phyloP scores from a whole-genome alignment of 805 yeast genomes.

The Saccharomycopsis fibuligera region DNA sequence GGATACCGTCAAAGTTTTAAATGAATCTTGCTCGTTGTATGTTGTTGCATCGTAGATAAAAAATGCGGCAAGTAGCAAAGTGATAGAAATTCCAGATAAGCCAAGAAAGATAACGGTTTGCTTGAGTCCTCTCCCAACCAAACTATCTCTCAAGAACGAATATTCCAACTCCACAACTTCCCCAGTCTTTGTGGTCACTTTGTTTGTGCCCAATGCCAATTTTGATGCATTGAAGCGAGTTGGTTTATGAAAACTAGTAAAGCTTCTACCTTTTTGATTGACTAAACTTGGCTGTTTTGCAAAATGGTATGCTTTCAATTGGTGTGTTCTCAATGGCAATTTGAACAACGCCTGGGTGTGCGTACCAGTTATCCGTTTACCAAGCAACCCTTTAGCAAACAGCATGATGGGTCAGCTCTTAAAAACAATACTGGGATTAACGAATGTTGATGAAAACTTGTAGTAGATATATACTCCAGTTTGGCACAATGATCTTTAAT shows the following conservation, averaged over 20 bases:
- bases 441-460: no score
- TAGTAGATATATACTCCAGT: no score
- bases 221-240: not conserved
- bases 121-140: conserved; percentile 31
- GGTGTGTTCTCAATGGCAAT: no score
- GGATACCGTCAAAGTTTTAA: conserved; percentile 41
- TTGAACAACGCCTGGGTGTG: no score
- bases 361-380: no score
- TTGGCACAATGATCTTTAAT: no score
- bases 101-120: conserved; percentile 36
- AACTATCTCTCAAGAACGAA: conserved; percentile 25
- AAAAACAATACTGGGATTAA: no score
- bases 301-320: no score
- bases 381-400: no score
- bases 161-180: conserved; percentile 16
- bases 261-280: no score
- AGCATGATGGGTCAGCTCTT: no score
- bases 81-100: conserved; percentile 37
- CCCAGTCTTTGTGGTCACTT: conserved; percentile 15
- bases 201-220: not conserved
- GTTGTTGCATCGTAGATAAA: conserved; percentile 64
- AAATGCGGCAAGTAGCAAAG: conserved; percentile 39
- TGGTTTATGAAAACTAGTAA: not conserved
- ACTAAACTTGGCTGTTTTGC: no score
- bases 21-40: conserved; percentile 39